These are phyloP conservation scores for Tothia fuscella DNA, from an alignment of 2,329 filamentous ascomycete species.

Conservation along the genomic window DNA sequence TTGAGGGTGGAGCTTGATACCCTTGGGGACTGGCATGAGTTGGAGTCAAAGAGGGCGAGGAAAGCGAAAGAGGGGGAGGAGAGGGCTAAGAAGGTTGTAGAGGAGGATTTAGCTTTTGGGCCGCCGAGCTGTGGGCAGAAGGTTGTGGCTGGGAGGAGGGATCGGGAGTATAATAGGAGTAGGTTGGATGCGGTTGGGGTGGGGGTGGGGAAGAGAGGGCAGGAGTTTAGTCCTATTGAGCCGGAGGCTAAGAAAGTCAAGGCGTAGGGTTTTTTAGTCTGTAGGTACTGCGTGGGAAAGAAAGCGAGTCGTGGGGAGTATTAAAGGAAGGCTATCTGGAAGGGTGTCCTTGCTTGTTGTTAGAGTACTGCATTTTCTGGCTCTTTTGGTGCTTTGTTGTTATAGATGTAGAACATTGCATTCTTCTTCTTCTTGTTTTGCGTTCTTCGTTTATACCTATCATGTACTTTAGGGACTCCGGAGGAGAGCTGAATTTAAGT, in stretches of 20 bases:
- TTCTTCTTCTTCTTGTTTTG: no score
- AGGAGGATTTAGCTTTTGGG: constrained; percentile 2
- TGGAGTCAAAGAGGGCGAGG: constrained; percentile 69
- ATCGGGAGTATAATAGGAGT: constrained; percentile 5
- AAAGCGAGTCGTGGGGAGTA: no score
- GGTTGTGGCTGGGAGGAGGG: constrained; percentile 3
- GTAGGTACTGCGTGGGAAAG: no score
- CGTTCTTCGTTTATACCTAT: no score
- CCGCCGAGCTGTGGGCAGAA: constrained; percentile 9
- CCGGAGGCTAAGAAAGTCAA: constrained; percentile 6
- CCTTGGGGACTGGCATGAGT: constrained; percentile 96
- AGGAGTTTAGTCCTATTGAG: constrained; percentile 4
- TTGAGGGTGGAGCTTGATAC: constrained; percentile 65
- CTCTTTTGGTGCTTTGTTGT: no score
- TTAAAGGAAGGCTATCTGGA: no score
- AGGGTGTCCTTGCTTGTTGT: no score
- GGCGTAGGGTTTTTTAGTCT: background rate
- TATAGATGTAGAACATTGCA: no score
- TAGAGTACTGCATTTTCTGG: no score
- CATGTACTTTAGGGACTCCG: no score
- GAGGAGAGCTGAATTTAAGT: no score
- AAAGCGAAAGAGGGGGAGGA: constrained; percentile 5
- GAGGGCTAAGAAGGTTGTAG: constrained; percentile 6
- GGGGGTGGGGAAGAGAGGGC: constrained; percentile 7
- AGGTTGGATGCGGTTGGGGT: background rate